Evolutionary conservation across 1,139 yeast genomes (phyloP), one percentile per base, ranked within the genome.

Genomic region (Kodamaea sp.): DNA sequence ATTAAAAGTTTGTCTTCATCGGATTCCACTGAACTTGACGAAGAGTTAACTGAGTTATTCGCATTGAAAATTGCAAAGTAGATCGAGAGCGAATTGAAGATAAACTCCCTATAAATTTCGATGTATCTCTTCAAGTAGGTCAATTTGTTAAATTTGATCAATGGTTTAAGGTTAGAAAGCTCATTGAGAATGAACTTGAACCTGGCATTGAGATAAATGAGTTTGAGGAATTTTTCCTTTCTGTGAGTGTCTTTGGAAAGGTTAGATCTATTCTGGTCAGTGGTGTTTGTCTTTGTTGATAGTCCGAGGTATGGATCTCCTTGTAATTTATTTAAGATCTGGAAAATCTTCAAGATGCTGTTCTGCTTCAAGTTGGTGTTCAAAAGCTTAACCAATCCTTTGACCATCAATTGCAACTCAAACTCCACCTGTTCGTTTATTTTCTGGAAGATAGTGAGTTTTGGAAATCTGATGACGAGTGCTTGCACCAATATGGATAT

Each of bases 71-170:
- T 74, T 6, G 87, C 76, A 37, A 73, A 70, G 54, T 74, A 83
- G 7, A 83, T 78, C 28, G 85, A 76, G 4, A 87, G 67, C 0
- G 94, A 78, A 22, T 81, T 83, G 56, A 82, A 85, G 10, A 86
- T 78, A 47, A 79, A 83, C 55, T 90, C 97, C 53, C 98, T 70
- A 42, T 86, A 80, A 4, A 86, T 78, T 56, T 92, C 97, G 29
- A 89, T 74, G 50, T 76, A 83, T 44, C 95, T 66, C 48, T 89
- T 89, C 37, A 89, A 65, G 51, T 82, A 86, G 41, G 82, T 78
- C 42, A 84, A 82, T 19, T 79, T 71, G 32, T 60, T 70, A 48
- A 61, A 66, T 44, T 62, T 65, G 31, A 70, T 70, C 42, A 83
- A 62, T 0, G 85, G 89, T 28, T 53, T 55, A 34, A 81, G 67